Base-by-base conservation (phyloP, 177 flowering plant species). In the Vitis hybrid region DNA sequence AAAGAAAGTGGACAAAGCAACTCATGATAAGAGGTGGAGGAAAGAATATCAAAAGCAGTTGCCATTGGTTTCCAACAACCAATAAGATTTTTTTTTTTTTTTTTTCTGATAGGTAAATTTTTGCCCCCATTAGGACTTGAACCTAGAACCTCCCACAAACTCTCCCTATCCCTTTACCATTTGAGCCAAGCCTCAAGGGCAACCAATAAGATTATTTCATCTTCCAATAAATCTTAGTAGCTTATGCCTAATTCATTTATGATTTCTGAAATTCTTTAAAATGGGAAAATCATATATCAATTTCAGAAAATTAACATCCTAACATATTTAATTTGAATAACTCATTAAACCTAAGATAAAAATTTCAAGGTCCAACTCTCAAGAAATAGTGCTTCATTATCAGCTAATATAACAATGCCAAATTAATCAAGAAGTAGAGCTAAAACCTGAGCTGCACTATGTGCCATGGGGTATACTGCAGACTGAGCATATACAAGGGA, bases 401-500 rank as follows among this genome's bases (percentile, higher is more conserved):
- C 51, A 62, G 19, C 51, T 14, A 63, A 18, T 56, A 55, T n/a
- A 54, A 18, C 18, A 59, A 34, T 18, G 11, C 26, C 49, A 54
- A 54, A 30, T 2, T 14, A 54, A 66, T 17, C 6, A 66, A 56
- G 64, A 32, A 66, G 52, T 57, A 48, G 72, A 63, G 67, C 60
- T 56, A 51, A 76, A 77, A 94, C 99, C 98, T 95, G 97, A 64
- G 98, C 95, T 52, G 94, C 92, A 84, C 99, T 94, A 75, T 90
- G 82, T 76, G 94, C 97, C 99, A 94, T 94, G 21, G 98, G 98
- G 80, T 90, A 75, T 56, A 86, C 61, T 62, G 98, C 98, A 72
- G 99, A 88, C 74, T 91, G 81, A 51, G 97, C 87, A 83, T 95
- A 95, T 50, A 95, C 81, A 56, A 9, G 75, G 71, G 99, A 88